phyloP scores from a whole-genome alignment of 108 stramenopile species.

The Schizochytrium sp. region DNA sequence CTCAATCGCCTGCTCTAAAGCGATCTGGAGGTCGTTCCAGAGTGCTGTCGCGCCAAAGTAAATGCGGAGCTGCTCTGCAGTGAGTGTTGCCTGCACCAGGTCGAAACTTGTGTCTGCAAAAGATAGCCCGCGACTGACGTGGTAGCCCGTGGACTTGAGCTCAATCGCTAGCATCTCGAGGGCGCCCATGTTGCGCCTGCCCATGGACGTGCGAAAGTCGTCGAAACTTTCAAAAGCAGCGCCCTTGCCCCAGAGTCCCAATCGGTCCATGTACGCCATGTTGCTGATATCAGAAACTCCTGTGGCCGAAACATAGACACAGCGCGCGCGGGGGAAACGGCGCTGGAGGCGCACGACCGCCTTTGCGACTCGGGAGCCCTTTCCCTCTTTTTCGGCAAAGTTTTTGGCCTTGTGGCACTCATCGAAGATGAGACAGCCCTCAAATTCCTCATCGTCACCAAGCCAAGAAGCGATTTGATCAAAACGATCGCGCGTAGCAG shows the following conservation, averaged over 20 bases:
- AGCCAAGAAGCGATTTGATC: slow-evolving; percentile 63
- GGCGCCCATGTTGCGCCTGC: slow-evolving; percentile 62
- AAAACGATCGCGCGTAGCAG: slow-evolving; percentile 32
- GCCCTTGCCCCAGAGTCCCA: slow-evolving; percentile 65
- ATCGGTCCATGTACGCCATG: slow-evolving; percentile 65
- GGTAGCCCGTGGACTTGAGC: slow-evolving; percentile 62
- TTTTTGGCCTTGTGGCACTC: slow-evolving; percentile 77
- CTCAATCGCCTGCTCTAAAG: slow-evolving; percentile 11
- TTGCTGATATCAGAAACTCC: slow-evolving; percentile 66
- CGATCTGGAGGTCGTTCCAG: slow-evolving; percentile 48
- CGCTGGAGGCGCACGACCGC: slow-evolving; percentile 59
- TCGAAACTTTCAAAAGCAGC: slow-evolving; percentile 45
- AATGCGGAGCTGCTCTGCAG: slow-evolving; percentile 28
- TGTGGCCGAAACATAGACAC: slow-evolving; percentile 68
- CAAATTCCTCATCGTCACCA: slow-evolving; percentile 43
- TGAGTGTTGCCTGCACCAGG: slow-evolving; percentile 42
- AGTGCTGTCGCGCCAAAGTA: slow-evolving; percentile 56
- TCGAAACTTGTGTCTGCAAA: slow-evolving; percentile 69
- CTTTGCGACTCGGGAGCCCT: slow-evolving; percentile 49
- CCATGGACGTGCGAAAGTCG: slow-evolving; percentile 47
- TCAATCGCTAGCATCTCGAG: slow-evolving; percentile 72
- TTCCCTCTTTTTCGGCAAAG: slow-evolving; percentile 39
- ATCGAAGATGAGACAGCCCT: slow-evolving; percentile 62
- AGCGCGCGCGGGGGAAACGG: slow-evolving; percentile 61
- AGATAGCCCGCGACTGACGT: slow-evolving; percentile 63